Base-by-base conservation (phyloP, 169 alveolate species). In the Plasmodium vivax region DNA sequence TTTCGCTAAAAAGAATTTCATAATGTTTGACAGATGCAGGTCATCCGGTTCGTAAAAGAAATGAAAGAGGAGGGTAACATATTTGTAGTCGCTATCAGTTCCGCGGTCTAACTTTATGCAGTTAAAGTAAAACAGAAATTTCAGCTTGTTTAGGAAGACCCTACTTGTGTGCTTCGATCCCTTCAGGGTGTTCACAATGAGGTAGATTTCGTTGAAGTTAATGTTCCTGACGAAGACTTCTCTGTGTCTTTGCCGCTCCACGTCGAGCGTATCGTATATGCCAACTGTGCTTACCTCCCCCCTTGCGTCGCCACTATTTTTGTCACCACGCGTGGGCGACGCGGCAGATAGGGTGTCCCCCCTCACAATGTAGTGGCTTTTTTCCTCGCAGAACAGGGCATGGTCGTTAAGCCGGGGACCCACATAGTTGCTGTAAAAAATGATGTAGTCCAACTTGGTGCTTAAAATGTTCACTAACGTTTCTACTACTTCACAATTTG, bases 81-180 rank as follows among this genome's bases (percentile, higher is more conserved):
- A 74, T 51, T 90, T 90, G 38, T 34, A 79, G 83, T 90, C 80
- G 73, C 73, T 90, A 32, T 79, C 91, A 80, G 16, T 90, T 68
- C 75, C 80, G 0, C 72, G 62, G 36, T 90, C 94, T 32, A 90
- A 3, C 36, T 56, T 36, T 58, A 90, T 90, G 36, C 83, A 62
- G 54, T 90, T 90, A 90, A 90, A 90, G 80, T 90, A 90, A 68
- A 62, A 90, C 54, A 90, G 32, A 80, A 80, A 68, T 27, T 90
- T 90, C 36, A 90, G 58, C 32, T 80, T 90, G 54, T 90, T 80
- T 90, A 80, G 14, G 74, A 90, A 58, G 9, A 45, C 54, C 36
- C 68, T 81, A 51, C 80, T 62, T 8, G 38, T 27, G 51, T 79
- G 51, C 23, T 81, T 71, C 41, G 47, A 36, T 12, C 72, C 72